These are phyloP conservation scores for Acrocalymma vagum DNA, from an alignment of 2,329 filamentous ascomycete genomes.

Conservation along the genomic window DNA sequence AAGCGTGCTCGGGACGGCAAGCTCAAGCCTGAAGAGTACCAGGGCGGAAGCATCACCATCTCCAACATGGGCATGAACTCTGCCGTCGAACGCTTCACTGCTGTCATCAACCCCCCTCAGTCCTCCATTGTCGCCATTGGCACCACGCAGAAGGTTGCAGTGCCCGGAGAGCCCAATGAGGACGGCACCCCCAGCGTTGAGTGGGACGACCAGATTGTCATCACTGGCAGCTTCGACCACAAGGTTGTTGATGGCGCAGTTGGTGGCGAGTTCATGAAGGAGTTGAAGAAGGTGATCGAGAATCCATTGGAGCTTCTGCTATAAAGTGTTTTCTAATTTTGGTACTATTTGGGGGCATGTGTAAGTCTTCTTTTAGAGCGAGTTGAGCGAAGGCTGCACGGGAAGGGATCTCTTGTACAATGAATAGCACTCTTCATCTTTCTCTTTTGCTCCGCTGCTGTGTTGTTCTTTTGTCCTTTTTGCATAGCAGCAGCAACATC, in stretches of 20 bases:
- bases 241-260: slow-evolving; percentile 97
- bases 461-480: background rate
- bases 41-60: slow-evolving; percentile 98
- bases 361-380: slow-evolving; percentile 30
- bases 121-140: slow-evolving; percentile 94
- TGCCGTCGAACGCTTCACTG: slow-evolving; percentile 95
- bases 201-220: slow-evolving; percentile 97
- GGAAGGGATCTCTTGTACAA: slow-evolving; percentile 39
- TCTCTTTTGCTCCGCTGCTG: slow-evolving; percentile 8
- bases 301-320: slow-evolving; percentile 95
- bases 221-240: slow-evolving; percentile 98
- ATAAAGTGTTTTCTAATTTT: slow-evolving; percentile 56
- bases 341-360: slow-evolving; percentile 18
- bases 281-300: slow-evolving; percentile 97
- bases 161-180: slow-evolving; percentile 80
- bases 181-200: slow-evolving; percentile 77
- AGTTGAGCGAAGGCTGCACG: slow-evolving; percentile 15
- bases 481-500: slow-evolving; percentile 8
- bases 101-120: slow-evolving; percentile 98
- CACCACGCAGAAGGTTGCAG: slow-evolving; percentile 92
- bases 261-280: slow-evolving; percentile 94
- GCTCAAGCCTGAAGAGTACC: slow-evolving; percentile 99
- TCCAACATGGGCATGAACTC: slow-evolving; percentile 99
- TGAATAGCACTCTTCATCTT: slow-evolving; percentile 31
- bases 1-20: slow-evolving; percentile 97